Percentiles rank a stretch among this genome's conserved stretches.
Evolutionary conservation across 2,329 filamentous ascomycete genomes (phyloP).

Genomic region (Rhynchosporium agropyri): DNA sequence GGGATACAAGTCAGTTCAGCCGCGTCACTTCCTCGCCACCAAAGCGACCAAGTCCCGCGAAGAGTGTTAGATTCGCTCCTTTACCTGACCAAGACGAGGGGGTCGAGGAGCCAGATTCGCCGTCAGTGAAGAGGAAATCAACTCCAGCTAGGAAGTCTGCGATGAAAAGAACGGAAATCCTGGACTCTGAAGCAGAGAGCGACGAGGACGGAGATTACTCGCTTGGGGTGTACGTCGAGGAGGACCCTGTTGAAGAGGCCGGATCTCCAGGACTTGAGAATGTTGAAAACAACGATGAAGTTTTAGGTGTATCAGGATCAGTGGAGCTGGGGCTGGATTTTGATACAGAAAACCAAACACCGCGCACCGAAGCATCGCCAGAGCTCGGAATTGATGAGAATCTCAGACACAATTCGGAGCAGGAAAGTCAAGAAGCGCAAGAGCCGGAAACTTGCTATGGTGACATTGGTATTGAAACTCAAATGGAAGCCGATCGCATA

Average conservation of each 20-base stretch:
- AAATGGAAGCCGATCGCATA: conserved; percentile 30
- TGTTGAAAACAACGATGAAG: neutral
- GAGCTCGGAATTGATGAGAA: neutral
- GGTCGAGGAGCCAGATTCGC: neutral
- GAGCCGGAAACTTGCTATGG: conserved; percentile 39
- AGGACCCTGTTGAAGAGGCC: neutral
- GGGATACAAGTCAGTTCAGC: conserved; percentile 29
- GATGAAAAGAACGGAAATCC: conserved; percentile 32
- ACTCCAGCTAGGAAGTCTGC: conserved; percentile 1
- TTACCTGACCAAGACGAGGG: conserved; percentile 25
- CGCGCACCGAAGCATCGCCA: neutral
- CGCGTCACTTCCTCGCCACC: conserved; percentile 28
- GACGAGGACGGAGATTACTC: conserved; percentile 17
- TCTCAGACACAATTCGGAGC: neutral
- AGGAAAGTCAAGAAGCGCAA: conserved; percentile 14
- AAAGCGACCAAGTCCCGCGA: conserved; percentile 36
- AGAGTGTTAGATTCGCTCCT: conserved; percentile 37
- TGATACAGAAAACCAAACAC: conserved; percentile 10
- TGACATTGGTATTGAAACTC: conserved; percentile 37
- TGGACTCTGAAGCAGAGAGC: conserved; percentile 39
- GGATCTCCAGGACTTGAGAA: neutral
- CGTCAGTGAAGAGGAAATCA: conserved; percentile 5
- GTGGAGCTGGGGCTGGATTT: conserved; percentile 19
- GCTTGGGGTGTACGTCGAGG: neutral
- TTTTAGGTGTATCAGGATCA: conserved; percentile 4